Base-by-base conservation (phyloP, 164 flowering plant genomes). In the Nymphaea colorata region DNA sequence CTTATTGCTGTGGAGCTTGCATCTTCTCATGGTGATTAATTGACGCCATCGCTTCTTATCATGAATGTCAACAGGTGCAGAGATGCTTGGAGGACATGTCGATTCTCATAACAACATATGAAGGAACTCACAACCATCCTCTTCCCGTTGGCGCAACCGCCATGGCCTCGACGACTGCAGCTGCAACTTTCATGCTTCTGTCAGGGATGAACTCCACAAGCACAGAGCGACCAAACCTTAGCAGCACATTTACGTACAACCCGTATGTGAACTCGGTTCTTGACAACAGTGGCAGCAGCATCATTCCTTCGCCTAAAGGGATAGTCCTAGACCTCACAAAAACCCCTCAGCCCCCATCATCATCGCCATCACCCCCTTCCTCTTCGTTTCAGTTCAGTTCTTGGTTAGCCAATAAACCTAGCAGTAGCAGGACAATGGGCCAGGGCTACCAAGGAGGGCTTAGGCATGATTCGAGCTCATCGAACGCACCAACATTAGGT, bases 31-130 rank as follows among this genome's bases (percentile, higher is more conserved):
- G 36, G 53, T 45, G 53, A 1, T 47, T 2, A 6, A 4, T 47
- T 47, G 5, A 4, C 12, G 12, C 55, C 5, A 12, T 2, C 12
- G 12, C 55, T 12, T 12, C 6, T 47, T 47, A 6, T 12, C 12
- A 12, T 47, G 55, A 47, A 47, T 47, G 2, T 47, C 11, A 47
- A 8, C 69, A 87, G 93, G 93, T 86, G 66, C 93, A 87, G 78
- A 79, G 90, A 76, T 85, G 93, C 73, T 66, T 81, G 41, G 90
- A 87, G 59, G 93, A 87, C 77, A 85, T 85, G 88, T 84, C 93
- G 0, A 86, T 86, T 55, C 82, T 87, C 4, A 84, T 84, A 70
- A 86, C 90, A 73, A 87, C 90, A 10, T 87, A 87, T 43, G 90
- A 87, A 78, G 93, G 93, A 6, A 84, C 83, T 3, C 93, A 87